These are phyloP conservation scores for Ogataea pignaliae DNA, from an alignment of 805 yeast genomes.

Conservation along the genomic window DNA sequence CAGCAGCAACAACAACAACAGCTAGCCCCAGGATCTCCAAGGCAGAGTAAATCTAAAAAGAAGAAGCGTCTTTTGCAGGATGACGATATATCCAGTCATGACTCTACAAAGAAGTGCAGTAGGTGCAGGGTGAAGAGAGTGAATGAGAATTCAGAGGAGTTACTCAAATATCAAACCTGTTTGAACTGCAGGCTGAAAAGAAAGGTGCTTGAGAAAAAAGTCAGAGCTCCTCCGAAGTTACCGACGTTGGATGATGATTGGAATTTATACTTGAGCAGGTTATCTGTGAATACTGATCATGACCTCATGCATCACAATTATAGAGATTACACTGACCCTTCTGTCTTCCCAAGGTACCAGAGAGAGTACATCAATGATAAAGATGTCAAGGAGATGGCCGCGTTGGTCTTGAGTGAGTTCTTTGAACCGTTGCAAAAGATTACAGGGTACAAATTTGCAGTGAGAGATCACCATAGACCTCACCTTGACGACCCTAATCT, in stretches of 20 bases:
- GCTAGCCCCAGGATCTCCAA: constrained; percentile 4
- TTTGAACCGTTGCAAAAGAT: constrained; percentile 36
- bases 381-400: constrained; percentile 32
- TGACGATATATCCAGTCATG: constrained; percentile 1
- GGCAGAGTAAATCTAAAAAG: constrained; percentile 1
- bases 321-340: constrained; percentile 28
- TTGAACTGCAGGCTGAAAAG: constrained; percentile 36
- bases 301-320: constrained; percentile 36
- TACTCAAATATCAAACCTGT: constrained; percentile 40
- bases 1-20: constrained; percentile 11
- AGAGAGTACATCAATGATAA: constrained; percentile 28
- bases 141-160: constrained; percentile 29
- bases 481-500: constrained; percentile 30
- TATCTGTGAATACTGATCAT: constrained; percentile 30
- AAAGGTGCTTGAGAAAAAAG: constrained; percentile 30
- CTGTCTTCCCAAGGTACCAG: constrained; percentile 31
- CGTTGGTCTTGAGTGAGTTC: constrained; percentile 32
- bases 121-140: constrained; percentile 39
- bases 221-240: constrained; percentile 25
- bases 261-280: constrained; percentile 29
- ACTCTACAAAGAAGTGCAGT: constrained; percentile 35
- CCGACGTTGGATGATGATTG: constrained; percentile 35
- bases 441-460: constrained; percentile 41
- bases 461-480: constrained; percentile 41
- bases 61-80: neutral